Conservation (phyloP, 208 protist species). For the Herpetomonas tarakana region DNA sequence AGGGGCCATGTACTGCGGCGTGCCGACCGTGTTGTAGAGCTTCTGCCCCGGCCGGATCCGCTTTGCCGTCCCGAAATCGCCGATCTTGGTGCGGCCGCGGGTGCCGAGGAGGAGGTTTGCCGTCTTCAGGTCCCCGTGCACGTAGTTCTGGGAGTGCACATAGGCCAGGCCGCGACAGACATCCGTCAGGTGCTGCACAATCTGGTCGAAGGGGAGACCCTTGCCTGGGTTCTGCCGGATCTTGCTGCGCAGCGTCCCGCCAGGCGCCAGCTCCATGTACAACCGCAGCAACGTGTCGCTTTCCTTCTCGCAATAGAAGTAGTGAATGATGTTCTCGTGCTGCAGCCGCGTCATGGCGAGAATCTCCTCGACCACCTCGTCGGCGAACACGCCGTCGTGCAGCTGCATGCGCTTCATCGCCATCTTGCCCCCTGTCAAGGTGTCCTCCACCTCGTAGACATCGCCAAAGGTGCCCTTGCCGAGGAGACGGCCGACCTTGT, state of each 20-base stretch:
- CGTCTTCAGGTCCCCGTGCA: slow-evolving; percentile 91
- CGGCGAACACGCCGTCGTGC: slow-evolving; percentile 78
- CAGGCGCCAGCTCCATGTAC: slow-evolving; percentile 91
- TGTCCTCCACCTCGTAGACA: slow-evolving; percentile 86
- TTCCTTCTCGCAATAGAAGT: slow-evolving; percentile 90
- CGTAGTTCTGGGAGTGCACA: slow-evolving; percentile 82
- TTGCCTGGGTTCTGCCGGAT: slow-evolving; percentile 59
- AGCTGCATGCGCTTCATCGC: slow-evolving; percentile 87
- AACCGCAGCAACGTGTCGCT: slow-evolving; percentile 75
- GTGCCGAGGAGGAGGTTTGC: slow-evolving; percentile 86
- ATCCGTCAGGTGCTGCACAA: slow-evolving; percentile 76
- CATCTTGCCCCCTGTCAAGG: slow-evolving; percentile 80
- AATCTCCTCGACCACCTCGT: slow-evolving; percentile 85
- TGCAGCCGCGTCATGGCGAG: slow-evolving; percentile 85
- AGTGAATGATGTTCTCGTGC: slow-evolving; percentile 94
- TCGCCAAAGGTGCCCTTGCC: slow-evolving; percentile 87
- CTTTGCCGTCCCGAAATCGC: slow-evolving; percentile 94
- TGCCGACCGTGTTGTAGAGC: slow-evolving; percentile 82
- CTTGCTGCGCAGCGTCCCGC: slow-evolving; percentile 81
- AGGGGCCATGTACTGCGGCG: slow-evolving; percentile 92
- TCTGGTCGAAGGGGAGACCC: slow-evolving; percentile 55
- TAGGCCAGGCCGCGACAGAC: slow-evolving; percentile 87
- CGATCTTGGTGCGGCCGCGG: slow-evolving; percentile 89
- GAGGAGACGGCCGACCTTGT: slow-evolving; percentile 60
- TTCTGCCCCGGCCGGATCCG: slow-evolving; percentile 62